Percentiles rank a stretch among this genome's conserved stretches.
These are phyloP conservation scores for Paecilomyces dactylethromorphus DNA, from an alignment of 2,329 filamentous ascomycete species.

Conservation along the genomic window DNA sequence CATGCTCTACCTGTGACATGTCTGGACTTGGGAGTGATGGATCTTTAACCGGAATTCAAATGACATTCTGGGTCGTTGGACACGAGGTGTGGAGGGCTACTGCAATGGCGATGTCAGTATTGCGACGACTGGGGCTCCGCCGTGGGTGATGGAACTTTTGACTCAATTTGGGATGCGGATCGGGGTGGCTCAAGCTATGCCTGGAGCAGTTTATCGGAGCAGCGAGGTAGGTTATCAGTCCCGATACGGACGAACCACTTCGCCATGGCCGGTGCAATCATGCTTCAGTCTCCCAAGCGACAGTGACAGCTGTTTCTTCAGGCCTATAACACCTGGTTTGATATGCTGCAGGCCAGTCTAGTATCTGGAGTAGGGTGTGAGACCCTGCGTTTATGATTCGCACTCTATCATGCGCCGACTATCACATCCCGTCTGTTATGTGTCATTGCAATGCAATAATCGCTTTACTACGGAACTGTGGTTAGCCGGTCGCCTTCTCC, in stretches of 20 bases:
- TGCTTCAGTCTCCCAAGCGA: not conserved
- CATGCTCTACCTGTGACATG: not conserved
- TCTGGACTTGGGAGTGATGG: not conserved
- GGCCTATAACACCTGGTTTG: not conserved
- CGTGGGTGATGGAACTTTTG: slow-evolving; percentile 20
- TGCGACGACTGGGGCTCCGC: not conserved
- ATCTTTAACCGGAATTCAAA: slow-evolving; percentile 3
- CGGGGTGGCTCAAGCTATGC: not conserved
- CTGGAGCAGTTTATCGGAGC: slow-evolving; percentile 1
- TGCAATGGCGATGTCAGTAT: slow-evolving; percentile 9
- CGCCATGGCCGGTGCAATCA: not conserved
- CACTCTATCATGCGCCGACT: not conserved
- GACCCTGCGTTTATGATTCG: not conserved
- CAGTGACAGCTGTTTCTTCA: not conserved
- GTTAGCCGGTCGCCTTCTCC: not conserved
- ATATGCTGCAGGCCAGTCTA: not conserved
- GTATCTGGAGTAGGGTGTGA: not conserved
- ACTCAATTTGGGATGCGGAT: slow-evolving; percentile 22
- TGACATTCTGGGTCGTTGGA: slow-evolving; percentile 7
- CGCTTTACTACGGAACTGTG: not conserved
- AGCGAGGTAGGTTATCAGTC: slow-evolving; percentile 1
- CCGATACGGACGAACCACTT: not conserved
- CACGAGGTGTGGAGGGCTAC: slow-evolving; percentile 12
- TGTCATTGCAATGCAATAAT: not conserved
- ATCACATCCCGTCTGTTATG: not conserved